phyloP scores from a whole-genome alignment of 2,329 filamentous ascomycete genomes.

The Aphanoascus verrucosus region DNA sequence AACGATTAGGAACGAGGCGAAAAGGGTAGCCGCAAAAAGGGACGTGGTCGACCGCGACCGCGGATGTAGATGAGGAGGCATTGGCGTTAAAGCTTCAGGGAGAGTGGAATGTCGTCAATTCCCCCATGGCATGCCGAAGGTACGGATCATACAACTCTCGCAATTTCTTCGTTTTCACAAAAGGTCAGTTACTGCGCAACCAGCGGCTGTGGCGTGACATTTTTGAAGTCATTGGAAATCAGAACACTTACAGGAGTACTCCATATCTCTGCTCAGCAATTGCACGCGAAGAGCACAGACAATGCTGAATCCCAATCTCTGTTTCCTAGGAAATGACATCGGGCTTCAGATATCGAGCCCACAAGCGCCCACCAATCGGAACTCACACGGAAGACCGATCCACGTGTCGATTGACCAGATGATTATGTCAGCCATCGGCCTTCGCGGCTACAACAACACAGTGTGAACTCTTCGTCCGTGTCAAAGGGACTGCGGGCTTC shows the following conservation, averaged over 20 bases:
- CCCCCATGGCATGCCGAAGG: not conserved
- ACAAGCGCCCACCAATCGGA: not conserved
- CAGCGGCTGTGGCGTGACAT: no score
- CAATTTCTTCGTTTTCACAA: no score
- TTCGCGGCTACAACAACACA: not conserved
- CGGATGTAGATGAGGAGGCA: slow-evolving; percentile 81
- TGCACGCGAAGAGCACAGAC: no score
- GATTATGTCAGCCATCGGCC: no score
- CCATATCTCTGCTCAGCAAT: no score
- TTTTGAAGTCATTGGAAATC: no score
- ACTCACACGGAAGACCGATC: not conserved
- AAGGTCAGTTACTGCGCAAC: not conserved
- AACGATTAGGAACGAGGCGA: slow-evolving; percentile 85
- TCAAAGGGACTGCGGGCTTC: no score
- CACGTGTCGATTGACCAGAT: not conserved
- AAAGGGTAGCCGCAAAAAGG: slow-evolving; percentile 85
- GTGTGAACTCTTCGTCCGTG: no score
- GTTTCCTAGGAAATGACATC: not conserved
- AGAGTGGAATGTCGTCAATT: not conserved
- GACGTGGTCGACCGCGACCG: slow-evolving; percentile 87
- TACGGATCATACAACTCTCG: not conserved
- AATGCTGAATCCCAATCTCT: no score
- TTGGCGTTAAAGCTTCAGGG: slow-evolving; percentile 32
- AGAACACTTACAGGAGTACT: no score
- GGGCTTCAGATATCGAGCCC: not conserved